These are phyloP conservation scores for Coemansia sp. DNA, from an alignment of 192 early-diverging fungal genomes.

Conservation along the genomic window DNA sequence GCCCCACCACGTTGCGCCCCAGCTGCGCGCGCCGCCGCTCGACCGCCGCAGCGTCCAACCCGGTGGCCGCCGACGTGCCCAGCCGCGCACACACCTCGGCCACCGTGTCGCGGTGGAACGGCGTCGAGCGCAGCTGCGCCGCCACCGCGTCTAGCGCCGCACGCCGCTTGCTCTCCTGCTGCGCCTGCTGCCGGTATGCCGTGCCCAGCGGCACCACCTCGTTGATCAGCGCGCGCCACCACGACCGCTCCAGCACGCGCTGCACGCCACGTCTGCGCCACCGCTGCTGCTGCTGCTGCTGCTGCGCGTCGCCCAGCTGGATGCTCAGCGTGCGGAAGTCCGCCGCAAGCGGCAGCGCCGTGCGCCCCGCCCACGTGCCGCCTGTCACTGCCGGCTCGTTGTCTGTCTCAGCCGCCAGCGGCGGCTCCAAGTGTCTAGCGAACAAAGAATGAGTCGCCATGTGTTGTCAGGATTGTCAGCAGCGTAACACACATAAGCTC, in stretches of 20 bases:
- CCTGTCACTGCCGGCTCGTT: not conserved
- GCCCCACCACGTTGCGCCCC: conserved; percentile 24
- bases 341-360: conserved; percentile 20
- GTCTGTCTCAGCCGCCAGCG: not conserved
- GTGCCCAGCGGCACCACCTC: conserved; percentile 31
- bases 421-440: not conserved
- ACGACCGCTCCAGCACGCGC: conserved; percentile 9
- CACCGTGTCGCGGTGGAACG: conserved; percentile 23
- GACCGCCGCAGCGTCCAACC: conserved; percentile 21
- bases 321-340: conserved; percentile 53
- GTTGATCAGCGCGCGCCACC: conserved; percentile 30
- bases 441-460: conserved; percentile 17
- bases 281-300: conserved; percentile 7
- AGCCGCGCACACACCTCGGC: conserved; percentile 20
- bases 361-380: conserved; percentile 1
- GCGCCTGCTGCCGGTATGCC: conserved; percentile 34
- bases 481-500: conserved; percentile 6
- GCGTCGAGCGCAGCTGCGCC: conserved; percentile 18
- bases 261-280: not conserved
- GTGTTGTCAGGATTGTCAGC: conserved; percentile 8
- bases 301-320: conserved; percentile 34
- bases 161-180: conserved; percentile 20
- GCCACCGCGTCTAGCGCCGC: conserved; percentile 25
- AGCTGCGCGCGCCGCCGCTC: conserved; percentile 4
- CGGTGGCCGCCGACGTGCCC: conserved; percentile 18